Evolutionary conservation across 1,139 yeast genomes (phyloP), one percentile per base, ranked within the genome.

Genomic region (Suhomyces taliae): DNA sequence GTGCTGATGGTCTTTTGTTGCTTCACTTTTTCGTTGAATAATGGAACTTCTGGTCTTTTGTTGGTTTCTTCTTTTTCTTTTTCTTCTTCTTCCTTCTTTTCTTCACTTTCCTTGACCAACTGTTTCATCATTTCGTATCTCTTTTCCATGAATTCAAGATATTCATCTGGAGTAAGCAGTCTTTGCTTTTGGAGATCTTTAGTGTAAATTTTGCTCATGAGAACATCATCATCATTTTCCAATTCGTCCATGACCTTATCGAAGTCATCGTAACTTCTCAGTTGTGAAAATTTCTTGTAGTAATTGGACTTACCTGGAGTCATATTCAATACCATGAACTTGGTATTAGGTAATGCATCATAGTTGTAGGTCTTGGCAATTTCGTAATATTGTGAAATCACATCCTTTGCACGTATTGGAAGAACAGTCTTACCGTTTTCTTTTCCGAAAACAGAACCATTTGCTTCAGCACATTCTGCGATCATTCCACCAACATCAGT

Each of bases 391-490:
- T 88, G 87, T 39, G 70, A 72, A 10, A 81, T 76, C 5, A 81
- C 70, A 27, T 69, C 62, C 33, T 69, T 72, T 86, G 93, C 87
- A 0, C 80, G 72, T 40, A 75, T 60, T 1, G 87, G 82, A 12
- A 43, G 36, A 0, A 58, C 56, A 9, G 62, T 62, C 5, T 34
- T 33, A 8, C 26, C 12, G 1, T 9, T 11, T 8, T 37, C 41
- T 12, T 36, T 43, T 12, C 66, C 62, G 62, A 93, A 93, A 41
- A 90, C 85, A 1, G 96, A 78, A 7, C 96, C 93, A 60, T 93
- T 91, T 8, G 79, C 62, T 65, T 93, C 98, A 0, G 97, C 98
- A 32, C 84, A 82, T 43, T 90, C 87, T 1, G 97, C 99, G 55
- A 91, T 84, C 99, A 93, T 93, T 7, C 90, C 93, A 2, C 98